A percentile compares a stretch with the other conserved stretches of the same genome.
These are phyloP conservation scores for Cercospora sp. DNA, from an alignment of 2,329 filamentous ascomycete genomes.

Conservation along the genomic window DNA sequence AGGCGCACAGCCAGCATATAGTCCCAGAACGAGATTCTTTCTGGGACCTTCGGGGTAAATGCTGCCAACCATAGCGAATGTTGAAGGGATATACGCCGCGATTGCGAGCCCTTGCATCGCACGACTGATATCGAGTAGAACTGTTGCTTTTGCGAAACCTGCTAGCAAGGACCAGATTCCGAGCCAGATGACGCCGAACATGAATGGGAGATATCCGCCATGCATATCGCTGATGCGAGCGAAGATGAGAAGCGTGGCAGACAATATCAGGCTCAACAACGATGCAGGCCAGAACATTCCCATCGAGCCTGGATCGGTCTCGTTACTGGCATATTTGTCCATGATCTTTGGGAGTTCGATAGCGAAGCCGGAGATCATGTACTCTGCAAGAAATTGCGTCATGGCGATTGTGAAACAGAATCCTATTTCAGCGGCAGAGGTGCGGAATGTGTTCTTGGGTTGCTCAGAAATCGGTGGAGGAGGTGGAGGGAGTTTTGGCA, in stretches of 20 bases:
- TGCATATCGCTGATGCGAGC: slow-evolving; percentile 41
- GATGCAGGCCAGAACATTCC: slow-evolving; percentile 42
- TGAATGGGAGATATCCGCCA: slow-evolving; percentile 41
- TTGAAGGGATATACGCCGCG: slow-evolving; percentile 40
- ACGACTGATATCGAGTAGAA: slow-evolving; percentile 37
- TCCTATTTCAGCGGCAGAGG: slow-evolving; percentile 36
- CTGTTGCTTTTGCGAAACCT: slow-evolving; percentile 33
- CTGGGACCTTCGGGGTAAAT: slow-evolving; percentile 39
- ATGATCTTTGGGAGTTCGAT: slow-evolving; percentile 39
- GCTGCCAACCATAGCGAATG: slow-evolving; percentile 39
- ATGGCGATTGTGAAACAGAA: slow-evolving; percentile 42
- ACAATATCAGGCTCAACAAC: slow-evolving; percentile 39
- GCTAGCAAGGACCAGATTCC: slow-evolving; percentile 40
- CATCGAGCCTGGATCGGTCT: slow-evolving; percentile 21
- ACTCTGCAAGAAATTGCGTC: slow-evolving; percentile 42
- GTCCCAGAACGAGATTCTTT: slow-evolving; percentile 39
- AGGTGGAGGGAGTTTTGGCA: background rate
- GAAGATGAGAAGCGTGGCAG: slow-evolving; percentile 38
- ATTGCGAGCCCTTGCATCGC: slow-evolving; percentile 43
- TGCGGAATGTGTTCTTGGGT: slow-evolving; percentile 33
- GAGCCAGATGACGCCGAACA: slow-evolving; percentile 40
- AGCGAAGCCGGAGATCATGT: slow-evolving; percentile 42
- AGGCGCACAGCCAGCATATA: slow-evolving; percentile 42
- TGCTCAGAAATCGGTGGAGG: background rate
- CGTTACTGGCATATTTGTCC: slow-evolving; percentile 6